These are phyloP conservation scores for Thelonectria discophora DNA, from an alignment of 2,329 filamentous ascomycete species.

Conservation along the genomic window DNA sequence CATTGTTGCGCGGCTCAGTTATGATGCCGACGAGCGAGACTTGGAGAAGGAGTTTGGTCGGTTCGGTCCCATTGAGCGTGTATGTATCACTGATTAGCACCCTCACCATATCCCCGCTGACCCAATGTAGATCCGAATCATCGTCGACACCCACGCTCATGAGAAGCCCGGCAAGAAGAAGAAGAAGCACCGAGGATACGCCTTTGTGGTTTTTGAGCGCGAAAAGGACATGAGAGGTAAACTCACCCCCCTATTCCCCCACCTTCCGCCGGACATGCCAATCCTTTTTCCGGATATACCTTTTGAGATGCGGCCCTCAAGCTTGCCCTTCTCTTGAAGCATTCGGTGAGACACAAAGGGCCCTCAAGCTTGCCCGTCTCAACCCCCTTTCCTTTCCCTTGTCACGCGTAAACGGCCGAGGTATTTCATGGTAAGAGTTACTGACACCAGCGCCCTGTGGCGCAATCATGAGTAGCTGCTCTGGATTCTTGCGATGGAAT, in stretches of 20 bases:
- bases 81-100: conserved; percentile 53
- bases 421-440: conserved; percentile 66
- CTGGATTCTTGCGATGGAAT: conserved; percentile 87
- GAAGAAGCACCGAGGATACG: conserved; percentile 88
- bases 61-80: conserved; percentile 92
- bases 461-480: conserved; percentile 78
- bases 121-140: conserved; percentile 79
- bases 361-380: conserved; percentile 68
- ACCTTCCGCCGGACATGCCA: conserved; percentile 41
- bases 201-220: conserved; percentile 95
- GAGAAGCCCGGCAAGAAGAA: conserved; percentile 79
- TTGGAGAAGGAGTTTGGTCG: conserved; percentile 92
- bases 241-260: conserved; percentile 50
- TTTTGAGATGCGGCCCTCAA: conserved; percentile 53
- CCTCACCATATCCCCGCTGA: conserved; percentile 27
- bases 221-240: conserved; percentile 99
- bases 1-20: conserved; percentile 89
- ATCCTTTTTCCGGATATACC: conserved; percentile 37
- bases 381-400: conserved; percentile 38
- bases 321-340: conserved; percentile 51
- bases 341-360: conserved; percentile 59
- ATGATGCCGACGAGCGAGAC: conserved; percentile 88
- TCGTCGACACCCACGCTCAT: conserved; percentile 77
- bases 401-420: conserved; percentile 33
- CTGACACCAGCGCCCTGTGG: conserved; percentile 72